phyloP scores from a whole-genome alignment of 2,329 filamentous ascomycete species.

The Fusarium nanum region DNA sequence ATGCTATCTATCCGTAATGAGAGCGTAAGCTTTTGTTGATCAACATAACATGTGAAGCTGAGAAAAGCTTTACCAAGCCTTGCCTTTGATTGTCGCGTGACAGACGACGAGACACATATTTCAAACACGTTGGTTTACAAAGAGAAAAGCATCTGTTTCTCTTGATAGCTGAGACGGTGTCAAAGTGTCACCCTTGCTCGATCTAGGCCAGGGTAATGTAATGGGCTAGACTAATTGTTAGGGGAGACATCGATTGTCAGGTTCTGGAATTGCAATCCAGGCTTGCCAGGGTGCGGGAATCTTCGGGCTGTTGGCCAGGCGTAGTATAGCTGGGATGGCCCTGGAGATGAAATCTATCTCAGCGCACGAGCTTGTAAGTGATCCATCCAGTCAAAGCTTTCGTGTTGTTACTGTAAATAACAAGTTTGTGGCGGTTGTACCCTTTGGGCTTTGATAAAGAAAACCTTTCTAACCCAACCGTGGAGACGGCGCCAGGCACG shows the following conservation, averaged over 20 bases:
- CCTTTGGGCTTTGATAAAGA: conserved; percentile 22
- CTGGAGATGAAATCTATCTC: conserved; percentile 34
- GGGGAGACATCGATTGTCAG: neutral
- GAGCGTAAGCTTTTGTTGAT: neutral
- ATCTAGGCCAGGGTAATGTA: neutral
- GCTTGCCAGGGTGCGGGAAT: conserved; percentile 15
- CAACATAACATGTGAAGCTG: neutral
- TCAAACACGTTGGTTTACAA: neutral
- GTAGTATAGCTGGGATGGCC: conserved; percentile 26
- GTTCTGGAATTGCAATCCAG: conserved; percentile 33
- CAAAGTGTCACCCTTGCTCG: conserved; percentile 9
- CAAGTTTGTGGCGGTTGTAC: neutral
- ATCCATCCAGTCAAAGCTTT: conserved; percentile 1
- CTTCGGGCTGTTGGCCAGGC: conserved; percentile 32
- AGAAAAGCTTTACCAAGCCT: neutral
- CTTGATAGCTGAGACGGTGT: conserved; percentile 21
- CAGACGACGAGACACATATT: neutral
- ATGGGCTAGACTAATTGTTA: neutral
- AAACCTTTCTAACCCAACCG: conserved; percentile 23
- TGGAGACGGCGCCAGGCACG: conserved; percentile 32
- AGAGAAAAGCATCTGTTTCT: conserved; percentile 1
- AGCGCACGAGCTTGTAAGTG: conserved; percentile 23
- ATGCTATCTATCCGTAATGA: neutral
- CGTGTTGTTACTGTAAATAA: conserved; percentile 13
- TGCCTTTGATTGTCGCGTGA: conserved; percentile 20